Evolutionary conservation across 306 rosid species (phyloP).

Genomic region (Psophocarpus tetragonolobus): DNA sequence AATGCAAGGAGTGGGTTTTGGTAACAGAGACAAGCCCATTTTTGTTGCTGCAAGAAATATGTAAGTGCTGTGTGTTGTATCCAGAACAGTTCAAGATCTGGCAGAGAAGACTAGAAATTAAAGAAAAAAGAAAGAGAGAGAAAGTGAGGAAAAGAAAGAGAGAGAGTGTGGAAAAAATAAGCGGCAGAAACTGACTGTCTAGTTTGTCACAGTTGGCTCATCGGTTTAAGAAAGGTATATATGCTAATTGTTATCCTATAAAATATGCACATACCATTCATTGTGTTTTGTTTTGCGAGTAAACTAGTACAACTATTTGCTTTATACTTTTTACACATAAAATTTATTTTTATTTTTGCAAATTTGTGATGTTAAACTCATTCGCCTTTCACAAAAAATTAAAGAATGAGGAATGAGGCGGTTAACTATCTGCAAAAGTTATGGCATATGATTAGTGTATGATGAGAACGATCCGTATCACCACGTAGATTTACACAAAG

Average conservation of each 20-base stretch:
- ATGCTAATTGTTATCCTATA: background rate
- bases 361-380: background rate
- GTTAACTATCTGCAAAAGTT: background rate
- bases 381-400: background rate
- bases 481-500: background rate
- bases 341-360: background rate
- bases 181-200: constrained; percentile 11
- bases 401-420: background rate
- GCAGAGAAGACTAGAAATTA: constrained; percentile 30
- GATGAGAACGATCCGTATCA: constrained; percentile 8
- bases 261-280: background rate
- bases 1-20: constrained; percentile 35
- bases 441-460: background rate
- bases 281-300: background rate
- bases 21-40: constrained; percentile 37
- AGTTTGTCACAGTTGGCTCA: constrained; percentile 30
- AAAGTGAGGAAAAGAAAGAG: background rate
- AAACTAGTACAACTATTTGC: background rate
- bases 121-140: constrained; percentile 23
- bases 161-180: constrained; percentile 11
- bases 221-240: constrained; percentile 39
- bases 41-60: background rate
- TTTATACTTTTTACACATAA: background rate
- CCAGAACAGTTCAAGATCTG: constrained; percentile 34
- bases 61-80: background rate